A percentile compares a stretch with the other conserved stretches of the same genome.
Conservation (phyloP, 2,329 filamentous ascomycete species). For the Thermothelomyces thermophilus region DNA sequence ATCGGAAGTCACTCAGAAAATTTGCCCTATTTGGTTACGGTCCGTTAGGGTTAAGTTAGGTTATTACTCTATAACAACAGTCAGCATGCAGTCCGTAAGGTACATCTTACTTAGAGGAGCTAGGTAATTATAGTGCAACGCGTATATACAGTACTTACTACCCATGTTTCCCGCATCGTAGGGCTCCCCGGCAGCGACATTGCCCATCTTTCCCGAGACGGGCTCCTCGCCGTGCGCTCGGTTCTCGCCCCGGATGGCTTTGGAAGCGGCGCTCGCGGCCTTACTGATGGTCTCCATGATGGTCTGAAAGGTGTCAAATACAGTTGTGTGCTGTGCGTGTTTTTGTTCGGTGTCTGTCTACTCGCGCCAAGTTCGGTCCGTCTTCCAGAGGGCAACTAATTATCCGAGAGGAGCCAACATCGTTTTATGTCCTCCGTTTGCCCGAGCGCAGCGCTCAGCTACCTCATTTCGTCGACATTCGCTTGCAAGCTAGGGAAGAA, state of each 20-base stretch:
- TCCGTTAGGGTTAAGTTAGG: too few species aligned
- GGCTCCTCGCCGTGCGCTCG: slow-evolving; percentile 51
- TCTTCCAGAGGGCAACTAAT: too few species aligned
- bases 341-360: too few species aligned
- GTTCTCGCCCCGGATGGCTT: slow-evolving; percentile 42
- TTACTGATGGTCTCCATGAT: slow-evolving; percentile 60
- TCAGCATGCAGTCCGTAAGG: too few species aligned
- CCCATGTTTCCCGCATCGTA: slow-evolving; percentile 74
- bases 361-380: too few species aligned
- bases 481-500: background rate
- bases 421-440: background rate
- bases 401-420: too few species aligned
- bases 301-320: background rate
- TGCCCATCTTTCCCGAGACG: slow-evolving; percentile 61
- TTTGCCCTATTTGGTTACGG: too few species aligned
- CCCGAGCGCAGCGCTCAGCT: background rate
- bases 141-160: slow-evolving; percentile 21
- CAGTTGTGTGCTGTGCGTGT: background rate
- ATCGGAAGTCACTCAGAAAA: too few species aligned
- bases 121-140: too few species aligned
- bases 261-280: slow-evolving; percentile 43
- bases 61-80: too few species aligned
- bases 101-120: too few species aligned
- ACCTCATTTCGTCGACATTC: slow-evolving; percentile 6
- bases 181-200: slow-evolving; percentile 62